Base-by-base conservation (phyloP, 768 basidiomycete genomes). In the Phlebiopsis gigantea region DNA sequence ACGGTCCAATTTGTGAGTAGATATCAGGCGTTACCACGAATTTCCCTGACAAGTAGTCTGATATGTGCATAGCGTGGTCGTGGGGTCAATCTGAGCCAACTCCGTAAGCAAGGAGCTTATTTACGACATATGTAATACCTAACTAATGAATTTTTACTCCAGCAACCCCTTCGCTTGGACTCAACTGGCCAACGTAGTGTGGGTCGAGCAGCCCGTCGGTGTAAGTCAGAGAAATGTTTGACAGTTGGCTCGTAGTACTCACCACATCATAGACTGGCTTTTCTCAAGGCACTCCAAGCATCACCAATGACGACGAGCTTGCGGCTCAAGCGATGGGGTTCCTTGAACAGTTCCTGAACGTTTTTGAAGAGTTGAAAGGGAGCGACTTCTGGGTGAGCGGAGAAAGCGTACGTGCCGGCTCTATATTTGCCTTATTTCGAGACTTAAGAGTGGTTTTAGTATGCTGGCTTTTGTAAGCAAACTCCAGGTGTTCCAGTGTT, bases 181-280 rank as follows among this genome's bases (percentile, higher is more conserved):
- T 0, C 88, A 87, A 62, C 75, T 89, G 5, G 83, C 85, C 0
- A 86, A 83, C 52, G 74, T 88, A 6, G 73, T 88, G 8, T 89
- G 81, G 80, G 82, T 89, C 5, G 87, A 90, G 61, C 87, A 89
- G 59, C 87, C 87, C 0, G 84, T 89, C 26, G 87, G 87, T 0
- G 68, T 69, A 56, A 5, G 68, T 62, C 5, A 22, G 45, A 15
- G 0, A 21, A n/a, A 24, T 1, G 19, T 24, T 4, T 29, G 4
- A 1, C 4, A 17, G 19, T n/a, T 43, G n/a, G n/a, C 2, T 43
- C 17, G 8, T 28, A 26, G 17, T 9, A 39, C 22, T 46, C 12
- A 44, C 8, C 14, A 21, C 28, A 19, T 8, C 10, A 30, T 34
- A 69, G 39, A 89, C 87, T 9, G 87, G 87, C 2, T 90, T 85